A percentile compares a stretch with the other conserved stretches of the same genome.
Conservation (phyloP, 2,329 filamentous ascomycete species). For the Phialocephala sp. region DNA sequence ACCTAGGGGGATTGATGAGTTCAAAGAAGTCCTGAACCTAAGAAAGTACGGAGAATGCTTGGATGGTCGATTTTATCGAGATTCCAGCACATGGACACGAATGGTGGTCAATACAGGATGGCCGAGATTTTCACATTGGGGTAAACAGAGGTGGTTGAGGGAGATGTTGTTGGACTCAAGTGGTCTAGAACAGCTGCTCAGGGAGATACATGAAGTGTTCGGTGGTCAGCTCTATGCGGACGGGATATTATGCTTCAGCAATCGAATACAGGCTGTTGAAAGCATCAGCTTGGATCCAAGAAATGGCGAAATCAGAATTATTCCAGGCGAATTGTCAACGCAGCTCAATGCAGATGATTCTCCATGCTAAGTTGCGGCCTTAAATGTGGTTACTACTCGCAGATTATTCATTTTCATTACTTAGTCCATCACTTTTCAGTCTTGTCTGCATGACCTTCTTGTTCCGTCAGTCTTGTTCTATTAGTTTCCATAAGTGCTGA, state of each 20-base stretch:
- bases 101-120: constrained; percentile 39
- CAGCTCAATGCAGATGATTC: not conserved
- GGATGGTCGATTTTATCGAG: constrained; percentile 38
- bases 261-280: constrained; percentile 23
- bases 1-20: constrained; percentile 36
- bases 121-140: constrained; percentile 41
- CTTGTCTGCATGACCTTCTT: not conserved
- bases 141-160: constrained; percentile 40
- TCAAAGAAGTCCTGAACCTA: constrained; percentile 36
- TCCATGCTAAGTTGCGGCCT: not conserved
- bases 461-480: too few relatives aligned
- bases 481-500: too few relatives aligned
- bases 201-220: constrained; percentile 33
- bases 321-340: constrained; percentile 18
- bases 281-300: constrained; percentile 33
- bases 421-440: not conserved
- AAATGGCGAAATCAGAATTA: constrained; percentile 38
- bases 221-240: constrained; percentile 37
- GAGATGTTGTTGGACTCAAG: constrained; percentile 40
- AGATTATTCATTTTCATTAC: not conserved
- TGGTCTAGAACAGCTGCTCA: constrained; percentile 32
- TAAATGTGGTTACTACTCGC: not conserved
- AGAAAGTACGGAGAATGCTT: constrained; percentile 33
- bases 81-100: constrained; percentile 25
- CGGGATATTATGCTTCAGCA: constrained; percentile 31